Conservation (phyloP, 345 rosid genomes). For the Microcos paniculata region DNA sequence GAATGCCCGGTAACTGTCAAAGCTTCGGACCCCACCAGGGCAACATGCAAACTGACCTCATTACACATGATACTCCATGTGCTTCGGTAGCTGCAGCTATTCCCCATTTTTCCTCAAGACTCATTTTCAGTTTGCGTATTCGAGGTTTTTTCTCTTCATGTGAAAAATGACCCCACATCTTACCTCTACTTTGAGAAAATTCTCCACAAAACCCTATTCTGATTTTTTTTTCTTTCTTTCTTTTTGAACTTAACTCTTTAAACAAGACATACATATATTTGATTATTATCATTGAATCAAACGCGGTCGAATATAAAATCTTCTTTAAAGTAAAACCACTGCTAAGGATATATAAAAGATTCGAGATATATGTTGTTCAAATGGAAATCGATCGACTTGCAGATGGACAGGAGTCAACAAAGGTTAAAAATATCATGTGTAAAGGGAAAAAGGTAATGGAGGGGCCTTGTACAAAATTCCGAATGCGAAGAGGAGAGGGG, state of each 20-base stretch:
- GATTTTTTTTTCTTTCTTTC: background rate
- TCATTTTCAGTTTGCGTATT: background rate
- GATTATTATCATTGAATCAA: background rate
- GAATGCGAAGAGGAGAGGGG: background rate
- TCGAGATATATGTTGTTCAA: too few species aligned
- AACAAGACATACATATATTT: too few species aligned
- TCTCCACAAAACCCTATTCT: background rate
- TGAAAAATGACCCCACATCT: background rate
- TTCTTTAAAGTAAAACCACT: background rate
- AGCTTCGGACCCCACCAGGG: conserved; percentile 17
- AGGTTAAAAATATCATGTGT: too few species aligned
- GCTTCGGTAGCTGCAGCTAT: background rate
- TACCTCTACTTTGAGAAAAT: background rate
- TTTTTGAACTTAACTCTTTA: too few species aligned
- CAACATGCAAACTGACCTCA: conserved; percentile 27
- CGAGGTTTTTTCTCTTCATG: background rate
- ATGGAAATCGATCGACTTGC: too few species aligned
- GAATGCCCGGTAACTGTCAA: conserved; percentile 26
- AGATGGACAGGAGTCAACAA: too few species aligned
- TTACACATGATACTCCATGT: conserved; percentile 13
- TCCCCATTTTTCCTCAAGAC: background rate
- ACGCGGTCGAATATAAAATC: background rate
- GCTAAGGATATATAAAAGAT: too few species aligned
- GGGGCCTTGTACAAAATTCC: background rate
- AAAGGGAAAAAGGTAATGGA: too few species aligned